Percentiles rank a stretch among this genome's conserved stretches.
These are phyloP conservation scores for Hanseniaspora valbyensis DNA, from an alignment of 805 yeast species.

Conservation along the genomic window DNA sequence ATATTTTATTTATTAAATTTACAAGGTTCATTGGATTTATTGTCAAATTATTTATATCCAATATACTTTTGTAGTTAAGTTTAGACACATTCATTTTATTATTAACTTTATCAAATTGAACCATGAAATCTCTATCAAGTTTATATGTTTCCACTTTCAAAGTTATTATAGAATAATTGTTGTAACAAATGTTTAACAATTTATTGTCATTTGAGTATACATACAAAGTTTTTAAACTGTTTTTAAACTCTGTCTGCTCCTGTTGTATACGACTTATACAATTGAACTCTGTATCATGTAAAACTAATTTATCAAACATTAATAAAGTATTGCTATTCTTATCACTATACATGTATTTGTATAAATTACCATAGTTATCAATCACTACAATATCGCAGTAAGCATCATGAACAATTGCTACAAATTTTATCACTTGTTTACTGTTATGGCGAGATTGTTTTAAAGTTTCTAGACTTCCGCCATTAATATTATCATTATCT, in stretches of 20 bases:
- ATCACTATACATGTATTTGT: not conserved
- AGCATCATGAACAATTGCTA: not conserved
- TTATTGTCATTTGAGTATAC: not conserved
- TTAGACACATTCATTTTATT: not conserved
- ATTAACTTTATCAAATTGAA: not conserved
- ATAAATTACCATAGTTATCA: constrained; percentile 12
- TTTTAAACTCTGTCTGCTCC: not conserved
- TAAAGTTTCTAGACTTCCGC: not conserved
- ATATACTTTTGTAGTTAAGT: not conserved
- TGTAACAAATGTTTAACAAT: constrained; percentile 3
- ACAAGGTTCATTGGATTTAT: constrained; percentile 11
- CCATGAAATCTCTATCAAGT: not conserved
- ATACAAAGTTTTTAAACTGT: not conserved
- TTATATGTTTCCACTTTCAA: not conserved
- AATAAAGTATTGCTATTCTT: not conserved
- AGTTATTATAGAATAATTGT: constrained; percentile 8
- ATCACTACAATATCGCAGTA: not conserved
- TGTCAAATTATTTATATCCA: not conserved
- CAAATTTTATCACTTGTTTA: not conserved
- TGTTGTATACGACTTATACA: not conserved
- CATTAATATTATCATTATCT: not conserved
- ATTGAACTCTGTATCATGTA: not conserved
- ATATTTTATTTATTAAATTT: constrained; percentile 7
- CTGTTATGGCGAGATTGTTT: not conserved
- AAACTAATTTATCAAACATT: not conserved